Base-by-base conservation (phyloP, 2,329 filamentous ascomycete genomes). In the Diaporthe humulicola region DNA sequence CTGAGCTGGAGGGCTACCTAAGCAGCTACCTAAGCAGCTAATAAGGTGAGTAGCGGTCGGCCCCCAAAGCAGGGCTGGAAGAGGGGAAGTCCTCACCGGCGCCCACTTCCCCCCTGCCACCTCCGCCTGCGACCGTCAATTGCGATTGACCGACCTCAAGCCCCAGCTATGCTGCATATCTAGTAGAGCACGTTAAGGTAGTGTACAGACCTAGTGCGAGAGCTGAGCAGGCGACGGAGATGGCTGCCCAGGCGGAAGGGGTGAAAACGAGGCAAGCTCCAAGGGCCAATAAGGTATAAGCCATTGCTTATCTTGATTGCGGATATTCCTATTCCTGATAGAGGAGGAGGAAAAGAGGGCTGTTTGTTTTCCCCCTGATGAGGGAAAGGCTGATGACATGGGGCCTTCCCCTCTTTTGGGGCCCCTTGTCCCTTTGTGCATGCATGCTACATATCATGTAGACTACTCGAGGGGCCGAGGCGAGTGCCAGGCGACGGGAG, bases 21-120 rank as follows among this genome's bases (percentile, higher is more conserved):
- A n/a, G n/a, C n/a, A n/a, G n/a, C n/a, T n/a, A n/a, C n/a, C n/a
- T n/a, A n/a, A n/a, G n/a, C n/a, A n/a, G n/a, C n/a, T n/a, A 45
- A 45, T 10, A 25, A 60, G 57, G 14, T 25, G 60, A 67, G 45
- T 30, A 25, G 61, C 42, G 4, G 30, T 52, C 42, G 4, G 30
- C 22, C 22, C 40, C 57, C 36, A 14, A 45, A 25, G 40, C 36
- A 45, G 60, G 38, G 38, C 40, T 19, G 19, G 25, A 36, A 33
- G 60, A 64, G 64, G 64, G 45, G 30, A 67, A 52, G 45, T 69
- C 48, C 48, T 69, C 64, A 69, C 48, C 48, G 64, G 64, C 19
- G 9, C 15, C n/a, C 14, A n/a, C 1, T 7, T 8, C 8, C 3
- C 45, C 42, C 64, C 28, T 36, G 22, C 45, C 45, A 33, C 45